Percentiles rank a stretch among this genome's conserved stretches.
phyloP scores from a whole-genome alignment of 108 stramenopile genomes.

The Cyclotella distinguenda region DNA sequence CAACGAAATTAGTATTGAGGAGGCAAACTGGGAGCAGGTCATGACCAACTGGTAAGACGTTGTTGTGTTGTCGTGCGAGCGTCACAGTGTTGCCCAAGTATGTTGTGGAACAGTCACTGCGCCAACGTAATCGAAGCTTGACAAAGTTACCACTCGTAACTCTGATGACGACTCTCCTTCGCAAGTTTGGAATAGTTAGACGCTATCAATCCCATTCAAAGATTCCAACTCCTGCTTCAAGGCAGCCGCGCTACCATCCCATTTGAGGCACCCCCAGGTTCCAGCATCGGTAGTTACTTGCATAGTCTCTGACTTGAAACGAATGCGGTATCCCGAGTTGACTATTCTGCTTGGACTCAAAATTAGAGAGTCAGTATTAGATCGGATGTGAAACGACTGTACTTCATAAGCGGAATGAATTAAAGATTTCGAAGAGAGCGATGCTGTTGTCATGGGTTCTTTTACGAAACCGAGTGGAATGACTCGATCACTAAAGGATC shows the following conservation, averaged over 20 bases:
- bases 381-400: conserved; percentile 50
- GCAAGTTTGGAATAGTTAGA: conserved; percentile 20
- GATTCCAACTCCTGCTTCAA: conserved; percentile 65
- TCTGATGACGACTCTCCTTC: conserved; percentile 33
- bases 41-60: too few relatives aligned
- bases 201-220: too few relatives aligned
- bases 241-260: conserved; percentile 41
- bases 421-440: conserved; percentile 42
- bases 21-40: too few relatives aligned
- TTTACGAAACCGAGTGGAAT: conserved; percentile 46
- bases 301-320: conserved; percentile 48
- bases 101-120: too few relatives aligned
- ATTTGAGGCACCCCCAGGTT: conserved; percentile 44
- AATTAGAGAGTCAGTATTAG: conserved; percentile 13
- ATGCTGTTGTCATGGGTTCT: conserved; percentile 50
- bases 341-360: conserved; percentile 44
- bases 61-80: too few relatives aligned
- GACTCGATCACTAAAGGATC: conserved; percentile 34
- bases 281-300: conserved; percentile 45
- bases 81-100: too few relatives aligned
- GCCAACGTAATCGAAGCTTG: too few relatives aligned
- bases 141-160: too few relatives aligned
- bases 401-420: conserved; percentile 73
- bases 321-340: conserved; percentile 50
- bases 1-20: too few relatives aligned